Conservation (phyloP, 192 early-diverging fungal species). For the Backusella mclennaniae region DNA sequence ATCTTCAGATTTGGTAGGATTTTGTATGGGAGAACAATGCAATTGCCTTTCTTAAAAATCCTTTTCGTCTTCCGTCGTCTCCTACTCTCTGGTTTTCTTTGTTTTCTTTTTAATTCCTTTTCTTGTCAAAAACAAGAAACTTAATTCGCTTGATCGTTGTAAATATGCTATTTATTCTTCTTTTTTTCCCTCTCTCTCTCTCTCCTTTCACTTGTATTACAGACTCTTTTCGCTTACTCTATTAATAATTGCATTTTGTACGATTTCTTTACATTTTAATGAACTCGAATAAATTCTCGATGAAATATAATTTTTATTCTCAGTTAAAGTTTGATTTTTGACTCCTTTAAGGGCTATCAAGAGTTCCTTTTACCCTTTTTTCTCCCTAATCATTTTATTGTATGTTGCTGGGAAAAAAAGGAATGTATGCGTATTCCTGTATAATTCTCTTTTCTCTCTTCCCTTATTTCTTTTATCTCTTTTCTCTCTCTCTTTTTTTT, state of each 20-base stretch:
- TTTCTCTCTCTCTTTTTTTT: background rate
- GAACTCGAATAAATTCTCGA: background rate
- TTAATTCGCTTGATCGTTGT: background rate
- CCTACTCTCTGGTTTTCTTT: background rate
- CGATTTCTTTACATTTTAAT: background rate
- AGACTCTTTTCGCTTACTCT: background rate
- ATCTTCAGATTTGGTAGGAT: constrained; percentile 6
- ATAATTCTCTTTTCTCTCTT: background rate
- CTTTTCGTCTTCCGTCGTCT: background rate
- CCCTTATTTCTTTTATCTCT: background rate
- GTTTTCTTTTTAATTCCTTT: background rate
- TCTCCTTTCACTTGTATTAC: background rate
- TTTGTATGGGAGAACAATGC: constrained; percentile 15
- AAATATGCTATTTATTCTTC: background rate
- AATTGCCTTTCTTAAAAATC: constrained; percentile 6
- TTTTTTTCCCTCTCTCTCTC: background rate
- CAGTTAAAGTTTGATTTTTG: background rate
- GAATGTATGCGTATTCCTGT: background rate
- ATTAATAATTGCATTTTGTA: background rate
- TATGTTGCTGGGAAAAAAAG: background rate
- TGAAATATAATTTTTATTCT: background rate
- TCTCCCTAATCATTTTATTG: background rate
- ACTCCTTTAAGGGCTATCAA: background rate
- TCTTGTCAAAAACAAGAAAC: background rate
- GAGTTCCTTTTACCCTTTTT: background rate